Evolutionary conservation across 441 rosid genomes (phyloP).

Genomic region (Iberis amara): DNA sequence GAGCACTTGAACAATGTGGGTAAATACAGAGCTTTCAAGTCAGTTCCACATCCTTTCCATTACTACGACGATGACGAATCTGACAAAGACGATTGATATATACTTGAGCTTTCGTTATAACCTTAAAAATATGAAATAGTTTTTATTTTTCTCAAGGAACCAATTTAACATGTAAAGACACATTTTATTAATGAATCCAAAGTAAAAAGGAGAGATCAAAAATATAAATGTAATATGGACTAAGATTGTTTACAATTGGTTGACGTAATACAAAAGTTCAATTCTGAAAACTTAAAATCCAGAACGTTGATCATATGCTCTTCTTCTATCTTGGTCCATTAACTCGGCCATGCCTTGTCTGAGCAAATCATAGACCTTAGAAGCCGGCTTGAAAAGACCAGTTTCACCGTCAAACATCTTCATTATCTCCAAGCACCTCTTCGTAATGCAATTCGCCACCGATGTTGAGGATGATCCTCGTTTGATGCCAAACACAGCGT

Average conservation of each 20-base stretch:
- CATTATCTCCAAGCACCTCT: neutral
- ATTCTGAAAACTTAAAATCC: no score
- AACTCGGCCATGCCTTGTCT: neutral
- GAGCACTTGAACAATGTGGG: slow-evolving; percentile 57
- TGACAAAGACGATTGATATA: slow-evolving; percentile 32
- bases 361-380: neutral
- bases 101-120: no score
- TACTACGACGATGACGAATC: slow-evolving; percentile 31
- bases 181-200: neutral
- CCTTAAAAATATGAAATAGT: no score
- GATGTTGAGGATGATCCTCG: neutral
- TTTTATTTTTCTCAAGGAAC: no score
- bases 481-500: slow-evolving; percentile 14
- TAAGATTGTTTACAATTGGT: neutral
- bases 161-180: slow-evolving; percentile 5
- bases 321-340: slow-evolving; percentile 10
- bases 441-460: neutral
- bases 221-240: neutral
- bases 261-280: slow-evolving; percentile 3
- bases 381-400: neutral
- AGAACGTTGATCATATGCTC: slow-evolving; percentile 19
- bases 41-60: slow-evolving; percentile 50
- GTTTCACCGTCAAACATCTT: slow-evolving; percentile 1
- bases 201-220: neutral
- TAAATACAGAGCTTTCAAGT: slow-evolving; percentile 46